A percentile compares a stretch with the other conserved stretches of the same genome.
Conservation (phyloP, 164 flowering plant species). For the Houttuynia cordata region DNA sequence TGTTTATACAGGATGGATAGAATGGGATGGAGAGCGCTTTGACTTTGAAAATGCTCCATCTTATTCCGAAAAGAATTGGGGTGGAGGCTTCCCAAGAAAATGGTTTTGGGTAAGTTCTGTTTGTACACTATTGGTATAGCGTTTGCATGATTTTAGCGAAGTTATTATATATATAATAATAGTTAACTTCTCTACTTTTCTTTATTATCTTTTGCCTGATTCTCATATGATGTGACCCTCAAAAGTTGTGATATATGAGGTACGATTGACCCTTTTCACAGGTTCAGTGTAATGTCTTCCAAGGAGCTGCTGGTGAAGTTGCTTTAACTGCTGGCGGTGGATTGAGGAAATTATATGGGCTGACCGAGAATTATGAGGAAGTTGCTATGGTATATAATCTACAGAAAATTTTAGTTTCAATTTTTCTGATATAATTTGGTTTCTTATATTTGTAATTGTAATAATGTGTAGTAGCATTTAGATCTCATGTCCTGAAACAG, state of each 20-base stretch:
- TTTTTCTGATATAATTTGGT: too few relatives aligned
- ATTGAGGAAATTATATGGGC: conserved; percentile 73
- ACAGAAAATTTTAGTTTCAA: not conserved
- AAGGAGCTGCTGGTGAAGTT: conserved; percentile 83
- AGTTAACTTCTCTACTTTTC: too few relatives aligned
- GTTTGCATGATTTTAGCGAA: not conserved
- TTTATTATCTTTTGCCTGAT: too few relatives aligned
- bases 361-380: conserved; percentile 54
- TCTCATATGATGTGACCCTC: too few relatives aligned
- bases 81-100: conserved; percentile 86
- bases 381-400: conserved; percentile 63
- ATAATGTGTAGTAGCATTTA: too few relatives aligned
- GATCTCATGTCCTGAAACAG: too few relatives aligned
- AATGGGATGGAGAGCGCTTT: conserved; percentile 84
- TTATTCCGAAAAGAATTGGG: conserved; percentile 98
- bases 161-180: too few relatives aligned
- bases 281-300: conserved; percentile 89
- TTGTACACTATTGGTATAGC: not conserved
- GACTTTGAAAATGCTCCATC: conserved; percentile 95
- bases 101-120: conserved; percentile 84
- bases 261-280: conserved; percentile 17
- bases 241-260: too few relatives aligned
- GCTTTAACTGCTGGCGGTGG: conserved; percentile 93
- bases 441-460: too few relatives aligned
- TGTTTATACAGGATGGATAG: conserved; percentile 73